phyloP scores from a whole-genome alignment of 345 rosid species.

The Theobroma cacao region DNA sequence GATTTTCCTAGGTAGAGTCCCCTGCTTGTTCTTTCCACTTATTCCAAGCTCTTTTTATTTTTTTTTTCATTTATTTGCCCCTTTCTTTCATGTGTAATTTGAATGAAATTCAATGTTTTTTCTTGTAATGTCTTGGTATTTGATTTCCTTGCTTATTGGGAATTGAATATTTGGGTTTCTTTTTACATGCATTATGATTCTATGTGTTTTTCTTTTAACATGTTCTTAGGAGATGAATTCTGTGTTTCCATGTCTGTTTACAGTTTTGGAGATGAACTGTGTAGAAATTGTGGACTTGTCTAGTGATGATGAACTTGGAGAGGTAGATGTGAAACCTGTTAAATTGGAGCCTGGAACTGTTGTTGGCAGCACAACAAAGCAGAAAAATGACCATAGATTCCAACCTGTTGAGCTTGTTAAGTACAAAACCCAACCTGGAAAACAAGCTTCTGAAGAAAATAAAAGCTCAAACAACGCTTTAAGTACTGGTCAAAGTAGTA shows the following conservation, averaged over 20 bases:
- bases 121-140: not conserved
- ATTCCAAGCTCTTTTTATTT: too few relatives aligned
- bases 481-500: constrained; percentile 50
- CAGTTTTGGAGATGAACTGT: constrained; percentile 34
- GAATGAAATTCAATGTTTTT: not conserved
- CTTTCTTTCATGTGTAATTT: not conserved
- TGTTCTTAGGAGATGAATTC: not conserved
- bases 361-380: constrained; percentile 22
- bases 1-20: not conserved
- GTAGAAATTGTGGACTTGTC: constrained; percentile 25
- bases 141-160: not conserved
- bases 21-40: not conserved
- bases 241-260: constrained; percentile 7
- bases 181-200: not conserved
- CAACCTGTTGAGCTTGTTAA: constrained; percentile 14
- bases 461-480: constrained; percentile 40
- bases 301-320: constrained; percentile 31
- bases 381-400: constrained; percentile 6
- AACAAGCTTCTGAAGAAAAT: constrained; percentile 57
- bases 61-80: not conserved
- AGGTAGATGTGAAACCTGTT: constrained; percentile 35
- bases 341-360: constrained; percentile 46
- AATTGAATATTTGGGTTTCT: not conserved
- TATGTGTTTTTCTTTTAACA: not conserved
- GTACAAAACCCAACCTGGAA: constrained; percentile 23